These are phyloP conservation scores for Huntiella bhutanensis DNA, from an alignment of 2,329 filamentous ascomycete genomes.

Conservation along the genomic window DNA sequence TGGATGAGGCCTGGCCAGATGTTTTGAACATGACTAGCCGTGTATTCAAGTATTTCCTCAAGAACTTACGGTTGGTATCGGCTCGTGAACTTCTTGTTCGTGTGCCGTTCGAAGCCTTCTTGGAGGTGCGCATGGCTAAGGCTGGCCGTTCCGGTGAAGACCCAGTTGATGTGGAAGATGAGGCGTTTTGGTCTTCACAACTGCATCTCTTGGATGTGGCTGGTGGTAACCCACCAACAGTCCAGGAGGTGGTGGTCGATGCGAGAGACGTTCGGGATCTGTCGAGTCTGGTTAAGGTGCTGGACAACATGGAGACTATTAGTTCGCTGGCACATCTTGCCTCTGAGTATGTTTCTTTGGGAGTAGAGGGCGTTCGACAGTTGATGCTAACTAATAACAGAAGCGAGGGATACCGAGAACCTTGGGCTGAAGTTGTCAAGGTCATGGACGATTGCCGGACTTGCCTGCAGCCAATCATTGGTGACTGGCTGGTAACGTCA, in stretches of 20 bases:
- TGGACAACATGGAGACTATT: constrained; percentile 51
- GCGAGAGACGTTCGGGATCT: constrained; percentile 49
- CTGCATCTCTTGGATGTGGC: constrained; percentile 6
- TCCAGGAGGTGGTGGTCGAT: constrained; percentile 29
- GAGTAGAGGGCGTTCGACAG: not conserved
- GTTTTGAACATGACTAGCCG: constrained; percentile 50
- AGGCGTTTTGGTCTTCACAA: constrained; percentile 22
- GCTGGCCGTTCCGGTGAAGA: constrained; percentile 21
- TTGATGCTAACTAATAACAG: constrained; percentile 13
- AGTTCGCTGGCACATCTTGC: constrained; percentile 34
- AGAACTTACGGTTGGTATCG: constrained; percentile 34
- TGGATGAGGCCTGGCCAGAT: constrained; percentile 52
- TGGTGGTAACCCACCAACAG: constrained; percentile 14
- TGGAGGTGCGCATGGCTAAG: constrained; percentile 20
- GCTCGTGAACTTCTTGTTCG: constrained; percentile 34
- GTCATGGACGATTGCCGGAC: constrained; percentile 35
- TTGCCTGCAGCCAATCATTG: constrained; percentile 41
- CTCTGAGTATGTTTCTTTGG: constrained; percentile 27
- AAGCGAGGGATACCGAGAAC: constrained; percentile 24
- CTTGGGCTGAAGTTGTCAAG: constrained; percentile 34
- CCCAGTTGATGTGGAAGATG: constrained; percentile 20
- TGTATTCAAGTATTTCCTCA: constrained; percentile 67
- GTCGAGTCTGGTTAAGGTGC: constrained; percentile 43
- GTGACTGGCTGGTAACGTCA: constrained; percentile 40
- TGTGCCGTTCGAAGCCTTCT: constrained; percentile 30